Percentiles rank a stretch among this genome's conserved stretches.
Conservation (phyloP, 495 filamentous ascomycete species). For the Neurospora cerealis region DNA sequence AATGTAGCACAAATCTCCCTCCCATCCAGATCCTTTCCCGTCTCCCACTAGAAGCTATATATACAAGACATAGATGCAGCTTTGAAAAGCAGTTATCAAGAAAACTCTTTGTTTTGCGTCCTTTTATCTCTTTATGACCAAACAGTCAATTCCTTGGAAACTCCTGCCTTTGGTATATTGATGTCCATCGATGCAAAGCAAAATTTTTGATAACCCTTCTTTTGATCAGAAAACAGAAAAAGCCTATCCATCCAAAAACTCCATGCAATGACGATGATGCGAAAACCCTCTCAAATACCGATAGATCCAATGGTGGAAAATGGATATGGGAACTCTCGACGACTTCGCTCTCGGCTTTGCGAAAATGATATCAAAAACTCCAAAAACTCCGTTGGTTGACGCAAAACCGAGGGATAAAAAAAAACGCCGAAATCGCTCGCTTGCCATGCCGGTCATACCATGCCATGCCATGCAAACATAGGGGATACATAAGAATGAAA, state of each 20-base stretch:
- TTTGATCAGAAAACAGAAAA: background rate
- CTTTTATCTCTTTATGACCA: background rate
- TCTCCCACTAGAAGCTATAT: background rate
- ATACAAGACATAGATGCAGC: background rate
- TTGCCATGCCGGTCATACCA: slow-evolving; percentile 3
- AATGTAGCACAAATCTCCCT: background rate
- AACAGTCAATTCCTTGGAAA: background rate
- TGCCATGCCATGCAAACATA: slow-evolving; percentile 2
- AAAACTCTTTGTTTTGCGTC: background rate
- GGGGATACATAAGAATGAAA: background rate
- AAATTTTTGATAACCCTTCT: background rate
- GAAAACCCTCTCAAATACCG: background rate
- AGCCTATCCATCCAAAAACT: background rate
- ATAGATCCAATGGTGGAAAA: background rate
- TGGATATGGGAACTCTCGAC: background rate
- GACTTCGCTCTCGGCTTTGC: background rate
- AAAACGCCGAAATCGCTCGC: slow-evolving; percentile 1
- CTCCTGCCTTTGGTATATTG: background rate
- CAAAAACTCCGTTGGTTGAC: background rate
- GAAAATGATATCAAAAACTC: background rate
- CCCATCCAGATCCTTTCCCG: background rate
- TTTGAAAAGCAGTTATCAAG: background rate
- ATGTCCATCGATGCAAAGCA: background rate
- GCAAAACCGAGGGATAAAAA: background rate
- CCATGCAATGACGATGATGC: background rate